phyloP scores from a whole-genome alignment of 768 basidiomycete genomes.

The Panus rudis region DNA sequence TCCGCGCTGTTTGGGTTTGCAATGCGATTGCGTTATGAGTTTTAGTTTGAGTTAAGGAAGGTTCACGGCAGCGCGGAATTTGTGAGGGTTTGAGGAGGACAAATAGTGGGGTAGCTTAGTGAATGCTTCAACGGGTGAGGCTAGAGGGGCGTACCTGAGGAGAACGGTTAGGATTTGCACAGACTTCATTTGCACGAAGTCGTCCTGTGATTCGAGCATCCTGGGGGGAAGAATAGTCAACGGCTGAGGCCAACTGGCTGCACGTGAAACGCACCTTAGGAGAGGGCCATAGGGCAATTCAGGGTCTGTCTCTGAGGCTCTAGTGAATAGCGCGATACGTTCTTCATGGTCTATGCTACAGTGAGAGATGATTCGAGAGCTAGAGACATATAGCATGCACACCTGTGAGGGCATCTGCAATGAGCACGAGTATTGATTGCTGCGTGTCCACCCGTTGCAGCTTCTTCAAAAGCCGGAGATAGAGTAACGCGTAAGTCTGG shows the following conservation, averaged over 20 bases:
- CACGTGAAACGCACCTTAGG: conserved; percentile 48
- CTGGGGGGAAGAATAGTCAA: conserved; percentile 31
- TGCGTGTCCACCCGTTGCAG: conserved; percentile 81
- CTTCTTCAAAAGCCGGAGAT: conserved; percentile 83
- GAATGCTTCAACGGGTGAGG: no score
- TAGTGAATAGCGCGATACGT: conserved; percentile 69
- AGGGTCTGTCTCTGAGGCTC: conserved; percentile 54
- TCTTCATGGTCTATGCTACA: conserved; percentile 70
- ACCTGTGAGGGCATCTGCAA: conserved; percentile 86
- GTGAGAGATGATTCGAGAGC: neutral
- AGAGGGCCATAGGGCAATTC: conserved; percentile 78
- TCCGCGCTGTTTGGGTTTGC: conserved; percentile 19
- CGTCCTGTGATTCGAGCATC: conserved; percentile 79
- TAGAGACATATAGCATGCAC: conserved; percentile 15
- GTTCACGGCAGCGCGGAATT: no score
- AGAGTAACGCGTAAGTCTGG: conserved; percentile 76
- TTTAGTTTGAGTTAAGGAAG: no score
- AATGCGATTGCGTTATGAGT: neutral
- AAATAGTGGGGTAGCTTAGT: no score
- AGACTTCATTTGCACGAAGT: conserved; percentile 90
- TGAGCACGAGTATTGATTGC: conserved; percentile 79
- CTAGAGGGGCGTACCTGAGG: conserved; percentile 57
- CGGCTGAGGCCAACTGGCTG: neutral
- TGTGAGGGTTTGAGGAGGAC: conserved; percentile 20
- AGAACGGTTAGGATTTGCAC: conserved; percentile 84